Conservation (phyloP, 2,329 filamentous ascomycete species). For the Zymoseptoria brevis region DNA sequence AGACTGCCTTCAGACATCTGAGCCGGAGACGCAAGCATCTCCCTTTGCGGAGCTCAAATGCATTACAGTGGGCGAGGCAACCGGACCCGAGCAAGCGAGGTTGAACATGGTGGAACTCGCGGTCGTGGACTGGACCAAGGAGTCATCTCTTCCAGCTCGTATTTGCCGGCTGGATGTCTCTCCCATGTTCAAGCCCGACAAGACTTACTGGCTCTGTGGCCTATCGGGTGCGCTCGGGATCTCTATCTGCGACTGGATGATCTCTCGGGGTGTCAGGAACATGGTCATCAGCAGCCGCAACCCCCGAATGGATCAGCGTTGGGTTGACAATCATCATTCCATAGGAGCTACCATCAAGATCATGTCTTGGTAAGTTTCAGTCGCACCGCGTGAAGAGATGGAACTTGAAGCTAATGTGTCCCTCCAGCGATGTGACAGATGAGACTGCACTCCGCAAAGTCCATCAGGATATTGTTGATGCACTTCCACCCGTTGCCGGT, state of each 20-base stretch:
- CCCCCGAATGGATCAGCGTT: background rate
- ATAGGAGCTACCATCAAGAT: background rate
- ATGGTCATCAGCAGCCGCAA: background rate
- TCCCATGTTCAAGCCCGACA: background rate
- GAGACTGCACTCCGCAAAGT: background rate
- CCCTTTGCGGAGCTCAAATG: background rate
- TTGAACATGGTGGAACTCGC: background rate
- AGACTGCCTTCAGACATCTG: background rate
- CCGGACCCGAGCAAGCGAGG: background rate
- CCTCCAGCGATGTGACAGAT: background rate
- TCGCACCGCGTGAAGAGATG: background rate
- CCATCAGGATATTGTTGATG: background rate
- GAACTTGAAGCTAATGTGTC: background rate
- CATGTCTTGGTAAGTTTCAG: background rate
- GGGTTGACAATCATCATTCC: background rate
- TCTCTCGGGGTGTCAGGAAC: background rate
- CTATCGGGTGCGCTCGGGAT: background rate
- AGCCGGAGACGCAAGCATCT: background rate
- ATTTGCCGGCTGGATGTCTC: background rate
- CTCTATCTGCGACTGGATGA: conserved; percentile 1
- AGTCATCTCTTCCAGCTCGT: background rate
- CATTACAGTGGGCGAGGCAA: background rate
- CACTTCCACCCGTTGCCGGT: conserved; percentile 11
- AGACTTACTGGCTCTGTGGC: background rate
- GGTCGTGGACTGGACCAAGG: background rate